Percentiles rank a stretch among this genome's conserved stretches.
phyloP scores from a whole-genome alignment of 805 yeast genomes.

The Saccharomyces paradoxus region DNA sequence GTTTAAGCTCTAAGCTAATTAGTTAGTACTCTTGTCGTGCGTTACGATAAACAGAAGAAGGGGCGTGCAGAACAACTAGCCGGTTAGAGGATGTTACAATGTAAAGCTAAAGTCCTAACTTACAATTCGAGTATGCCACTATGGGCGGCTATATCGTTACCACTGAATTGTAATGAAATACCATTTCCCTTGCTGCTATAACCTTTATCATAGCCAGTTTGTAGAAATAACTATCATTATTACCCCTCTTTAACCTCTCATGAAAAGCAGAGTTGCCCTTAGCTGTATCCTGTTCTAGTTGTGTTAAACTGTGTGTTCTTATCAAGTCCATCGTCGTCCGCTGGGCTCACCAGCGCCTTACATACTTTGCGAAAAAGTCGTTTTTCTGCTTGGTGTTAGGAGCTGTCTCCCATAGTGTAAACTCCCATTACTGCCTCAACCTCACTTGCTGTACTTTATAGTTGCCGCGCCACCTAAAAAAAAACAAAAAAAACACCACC shows the following conservation, averaged over 20 bases:
- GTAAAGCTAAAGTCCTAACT: background rate
- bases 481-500: conserved; percentile 3
- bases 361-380: background rate
- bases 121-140: background rate
- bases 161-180: background rate
- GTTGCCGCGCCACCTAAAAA: background rate
- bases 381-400: background rate
- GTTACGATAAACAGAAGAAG: background rate
- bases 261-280: background rate
- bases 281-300: background rate
- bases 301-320: background rate
- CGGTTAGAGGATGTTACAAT: background rate
- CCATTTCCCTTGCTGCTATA: background rate
- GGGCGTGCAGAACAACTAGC: background rate
- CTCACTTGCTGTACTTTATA: background rate
- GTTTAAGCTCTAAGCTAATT: background rate
- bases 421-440: background rate
- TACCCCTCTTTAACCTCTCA: background rate
- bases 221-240: background rate
- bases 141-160: background rate
- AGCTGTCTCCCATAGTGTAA: background rate
- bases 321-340: background rate
- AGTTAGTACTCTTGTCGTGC: conserved; percentile 1
- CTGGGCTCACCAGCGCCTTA: background rate
- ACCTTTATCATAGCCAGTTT: background rate